phyloP scores from a whole-genome alignment of 345 rosid genomes.

The Salix exigua region DNA sequence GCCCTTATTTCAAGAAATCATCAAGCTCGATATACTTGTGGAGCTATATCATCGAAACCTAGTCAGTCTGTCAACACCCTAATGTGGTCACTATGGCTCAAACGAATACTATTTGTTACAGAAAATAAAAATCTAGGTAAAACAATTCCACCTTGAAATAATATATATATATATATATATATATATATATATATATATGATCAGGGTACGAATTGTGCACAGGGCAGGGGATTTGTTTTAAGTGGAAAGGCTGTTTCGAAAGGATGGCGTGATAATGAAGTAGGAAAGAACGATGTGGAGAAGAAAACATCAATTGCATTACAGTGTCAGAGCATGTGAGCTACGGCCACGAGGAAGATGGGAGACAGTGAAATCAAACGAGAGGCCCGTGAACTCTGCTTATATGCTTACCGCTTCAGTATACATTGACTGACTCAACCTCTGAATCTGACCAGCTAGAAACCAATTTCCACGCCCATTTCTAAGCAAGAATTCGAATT shows the following conservation, averaged over 20 bases:
- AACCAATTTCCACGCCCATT: conserved; percentile 27
- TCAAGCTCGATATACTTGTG: not conserved
- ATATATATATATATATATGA: too few relatives aligned
- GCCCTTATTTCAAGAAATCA: not conserved
- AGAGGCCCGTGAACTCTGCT: conserved; percentile 44
- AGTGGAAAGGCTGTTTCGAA: conserved; percentile 8
- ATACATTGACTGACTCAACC: conserved; percentile 5
- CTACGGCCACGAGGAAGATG: conserved; percentile 27
- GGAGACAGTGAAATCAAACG: conserved; percentile 35
- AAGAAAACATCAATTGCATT: conserved; percentile 25
- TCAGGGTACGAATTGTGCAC: not conserved
- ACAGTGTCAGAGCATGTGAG: conserved; percentile 51
- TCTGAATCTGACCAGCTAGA: conserved; percentile 4
- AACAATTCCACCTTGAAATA: not conserved
- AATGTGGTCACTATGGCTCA: not conserved
- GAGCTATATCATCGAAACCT: not conserved
- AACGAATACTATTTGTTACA: not conserved
- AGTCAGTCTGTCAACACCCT: not conserved
- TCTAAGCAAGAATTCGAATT: conserved; percentile 15
- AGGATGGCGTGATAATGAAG: conserved; percentile 1
- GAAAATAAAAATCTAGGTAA: not conserved
- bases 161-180: too few relatives aligned
- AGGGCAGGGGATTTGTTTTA: conserved; percentile 12
- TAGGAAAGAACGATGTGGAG: conserved; percentile 31
- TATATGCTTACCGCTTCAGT: not conserved